A percentile compares a stretch with the other conserved stretches of the same genome.
Conservation (phyloP, 2,329 filamentous ascomycete species). For the Stagonosporopsis vannaccii region DNA sequence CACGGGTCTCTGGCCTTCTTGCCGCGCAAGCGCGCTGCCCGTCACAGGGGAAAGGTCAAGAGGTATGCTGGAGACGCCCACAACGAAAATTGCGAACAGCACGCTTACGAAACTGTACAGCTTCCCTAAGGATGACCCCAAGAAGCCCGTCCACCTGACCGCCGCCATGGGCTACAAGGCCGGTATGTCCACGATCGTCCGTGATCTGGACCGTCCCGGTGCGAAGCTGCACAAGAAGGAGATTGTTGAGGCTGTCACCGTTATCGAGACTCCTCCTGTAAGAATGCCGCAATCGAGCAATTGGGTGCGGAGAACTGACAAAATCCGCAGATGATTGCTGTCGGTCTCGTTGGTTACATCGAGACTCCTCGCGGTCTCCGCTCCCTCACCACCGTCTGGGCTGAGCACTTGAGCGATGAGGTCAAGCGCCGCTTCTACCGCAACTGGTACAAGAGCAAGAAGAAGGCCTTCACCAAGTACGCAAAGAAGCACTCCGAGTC, state of each 20-base stretch:
- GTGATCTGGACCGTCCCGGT: slow-evolving; percentile 97
- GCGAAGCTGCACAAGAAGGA: slow-evolving; percentile 95
- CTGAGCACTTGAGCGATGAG: slow-evolving; percentile 98
- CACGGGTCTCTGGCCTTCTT: slow-evolving; percentile 76
- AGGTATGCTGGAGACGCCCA: slow-evolving; percentile 70
- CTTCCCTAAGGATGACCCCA: slow-evolving; percentile 99
- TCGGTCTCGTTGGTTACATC: slow-evolving; percentile 99
- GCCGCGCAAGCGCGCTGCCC: slow-evolving; percentile 82
- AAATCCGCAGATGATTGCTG: slow-evolving; percentile 88
- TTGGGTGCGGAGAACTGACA: slow-evolving; percentile 29
- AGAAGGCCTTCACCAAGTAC: slow-evolving; percentile 99
- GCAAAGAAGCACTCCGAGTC: slow-evolving; percentile 99
- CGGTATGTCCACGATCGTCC: slow-evolving; percentile 99
- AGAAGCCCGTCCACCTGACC: slow-evolving; percentile 99
- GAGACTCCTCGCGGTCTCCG: slow-evolving; percentile 99
- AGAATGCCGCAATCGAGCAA: slow-evolving; percentile 73
- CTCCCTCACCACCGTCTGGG: slow-evolving; percentile 99
- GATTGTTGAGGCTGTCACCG: slow-evolving; percentile 53
- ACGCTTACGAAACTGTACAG: slow-evolving; percentile 57
- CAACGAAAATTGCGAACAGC: slow-evolving; percentile 27
- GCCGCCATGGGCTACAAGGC: slow-evolving; percentile 99
- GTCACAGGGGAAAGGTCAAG: slow-evolving; percentile 98
- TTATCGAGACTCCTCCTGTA: slow-evolving; percentile 66
- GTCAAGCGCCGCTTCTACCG: slow-evolving; percentile 99
- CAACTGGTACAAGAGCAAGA: slow-evolving; percentile 99